Conservation (phyloP, 2,329 filamentous ascomycete species). For the Sodiomyces alkalinus region DNA sequence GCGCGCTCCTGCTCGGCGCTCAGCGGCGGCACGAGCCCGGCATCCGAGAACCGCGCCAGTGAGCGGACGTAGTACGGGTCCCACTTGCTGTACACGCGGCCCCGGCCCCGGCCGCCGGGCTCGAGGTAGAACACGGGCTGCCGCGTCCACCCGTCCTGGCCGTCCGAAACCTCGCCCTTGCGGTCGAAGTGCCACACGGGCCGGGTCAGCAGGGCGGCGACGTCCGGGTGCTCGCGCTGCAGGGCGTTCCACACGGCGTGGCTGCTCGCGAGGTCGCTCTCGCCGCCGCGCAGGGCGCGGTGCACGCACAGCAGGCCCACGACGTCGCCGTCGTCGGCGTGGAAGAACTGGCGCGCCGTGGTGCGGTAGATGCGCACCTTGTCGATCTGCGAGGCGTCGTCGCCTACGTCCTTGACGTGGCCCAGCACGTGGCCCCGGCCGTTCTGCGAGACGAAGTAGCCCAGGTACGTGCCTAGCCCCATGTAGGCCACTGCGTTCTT, state of each 20-base stretch:
- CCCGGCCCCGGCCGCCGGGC: constrained; percentile 44
- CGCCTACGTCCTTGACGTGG: constrained; percentile 79
- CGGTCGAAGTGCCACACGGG: constrained; percentile 89
- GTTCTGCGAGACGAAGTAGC: constrained; percentile 82
- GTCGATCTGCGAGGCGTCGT: constrained; percentile 68
- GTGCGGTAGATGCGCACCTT: constrained; percentile 84
- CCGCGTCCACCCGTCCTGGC: constrained; percentile 60
- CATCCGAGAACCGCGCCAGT: constrained; percentile 57
- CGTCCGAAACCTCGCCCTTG: constrained; percentile 65
- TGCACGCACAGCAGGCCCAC: constrained; percentile 74
- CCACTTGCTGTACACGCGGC: constrained; percentile 69
- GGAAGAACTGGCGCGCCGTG: constrained; percentile 73
- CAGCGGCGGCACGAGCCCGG: constrained; percentile 57
- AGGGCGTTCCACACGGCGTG: constrained; percentile 74
- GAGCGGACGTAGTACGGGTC: constrained; percentile 80
- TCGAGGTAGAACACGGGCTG: constrained; percentile 66
- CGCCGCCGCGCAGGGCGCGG: constrained; percentile 64
- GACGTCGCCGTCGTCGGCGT: constrained; percentile 68
- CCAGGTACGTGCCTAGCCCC: constrained; percentile 72
- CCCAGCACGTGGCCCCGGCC: constrained; percentile 72
- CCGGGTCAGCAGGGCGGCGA: constrained; percentile 57
- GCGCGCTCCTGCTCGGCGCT: constrained; percentile 55
- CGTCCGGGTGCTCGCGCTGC: constrained; percentile 59
- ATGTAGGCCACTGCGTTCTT: constrained; percentile 85
- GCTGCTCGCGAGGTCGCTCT: constrained; percentile 65